A percentile compares a stretch with the other conserved stretches of the same genome.
Evolutionary conservation across 2,329 filamentous ascomycete species (phyloP).

Genomic region (Cladosporium sp.): DNA sequence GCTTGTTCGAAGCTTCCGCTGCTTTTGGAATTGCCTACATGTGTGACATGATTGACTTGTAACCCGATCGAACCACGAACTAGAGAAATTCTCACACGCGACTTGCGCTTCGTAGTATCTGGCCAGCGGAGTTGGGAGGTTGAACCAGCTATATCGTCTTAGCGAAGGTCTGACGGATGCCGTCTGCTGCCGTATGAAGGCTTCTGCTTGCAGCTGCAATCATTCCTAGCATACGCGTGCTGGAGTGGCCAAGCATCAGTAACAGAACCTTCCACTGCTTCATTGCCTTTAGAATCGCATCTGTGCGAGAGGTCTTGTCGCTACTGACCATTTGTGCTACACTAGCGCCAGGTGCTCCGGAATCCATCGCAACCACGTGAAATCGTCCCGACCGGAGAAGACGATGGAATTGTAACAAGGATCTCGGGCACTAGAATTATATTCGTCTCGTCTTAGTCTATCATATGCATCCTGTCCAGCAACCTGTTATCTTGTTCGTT

Average conservation of each 20-base stretch:
- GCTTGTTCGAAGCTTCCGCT: not conserved
- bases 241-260: too few relatives aligned
- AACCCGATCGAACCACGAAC: not conserved
- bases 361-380: too few relatives aligned
- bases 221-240: too few relatives aligned
- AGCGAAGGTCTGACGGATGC: not conserved
- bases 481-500: not conserved
- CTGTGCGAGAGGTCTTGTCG: too few relatives aligned
- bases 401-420: not conserved
- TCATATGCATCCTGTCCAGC: not conserved
- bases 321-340: too few relatives aligned
- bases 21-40: not conserved
- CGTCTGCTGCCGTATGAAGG: too few relatives aligned
- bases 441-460: not conserved
- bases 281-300: too few relatives aligned
- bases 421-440: not conserved
- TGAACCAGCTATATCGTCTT: not conserved
- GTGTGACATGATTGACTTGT: not conserved
- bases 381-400: not conserved
- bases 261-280: too few relatives aligned
- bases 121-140: not conserved
- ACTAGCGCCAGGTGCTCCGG: too few relatives aligned
- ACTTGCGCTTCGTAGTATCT: too few relatives aligned
- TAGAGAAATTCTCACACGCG: too few relatives aligned
- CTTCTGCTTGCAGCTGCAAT: too few relatives aligned